A percentile compares a stretch with the other conserved stretches of the same genome.
Conservation (phyloP, 345 rosid species). For the Eucalyptus marginata region DNA sequence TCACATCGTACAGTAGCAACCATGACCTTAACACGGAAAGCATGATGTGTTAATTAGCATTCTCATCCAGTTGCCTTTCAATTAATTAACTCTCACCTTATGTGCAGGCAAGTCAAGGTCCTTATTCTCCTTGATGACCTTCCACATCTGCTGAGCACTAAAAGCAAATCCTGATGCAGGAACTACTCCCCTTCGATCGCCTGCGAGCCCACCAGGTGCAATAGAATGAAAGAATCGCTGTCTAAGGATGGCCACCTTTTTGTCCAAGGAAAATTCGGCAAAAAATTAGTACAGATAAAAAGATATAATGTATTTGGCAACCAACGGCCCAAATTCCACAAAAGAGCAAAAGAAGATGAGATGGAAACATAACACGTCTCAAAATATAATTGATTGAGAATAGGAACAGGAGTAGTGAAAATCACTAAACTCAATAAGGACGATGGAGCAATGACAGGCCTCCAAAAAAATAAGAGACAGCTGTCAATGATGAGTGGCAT, state of each 20-base stretch:
- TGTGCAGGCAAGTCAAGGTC: constrained; percentile 99
- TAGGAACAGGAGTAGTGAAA: background rate
- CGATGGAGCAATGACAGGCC: background rate
- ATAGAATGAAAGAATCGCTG: constrained; percentile 80
- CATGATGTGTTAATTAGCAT: background rate
- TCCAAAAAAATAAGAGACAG: background rate
- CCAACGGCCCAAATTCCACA: background rate
- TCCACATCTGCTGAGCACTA: constrained; percentile 91
- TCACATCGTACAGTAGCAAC: constrained; percentile 98
- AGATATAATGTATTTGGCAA: background rate
- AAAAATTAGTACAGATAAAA: background rate
- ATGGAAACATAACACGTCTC: background rate
- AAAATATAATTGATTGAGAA: background rate
- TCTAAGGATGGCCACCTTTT: constrained; percentile 82
- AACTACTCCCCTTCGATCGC: constrained; percentile 94
- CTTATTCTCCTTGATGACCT: constrained; percentile 90
- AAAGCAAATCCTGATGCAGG: constrained; percentile 98
- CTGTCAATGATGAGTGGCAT: background rate
- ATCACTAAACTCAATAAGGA: background rate
- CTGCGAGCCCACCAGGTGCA: constrained; percentile 98
- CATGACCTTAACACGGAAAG: constrained; percentile 61
- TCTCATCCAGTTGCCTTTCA: background rate
- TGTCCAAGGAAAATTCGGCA: background rate
- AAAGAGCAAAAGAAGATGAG: background rate
- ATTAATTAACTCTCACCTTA: constrained; percentile 39